Conservation (phyloP, 768 basidiomycete genomes). For the Lactifluus pinguis region DNA sequence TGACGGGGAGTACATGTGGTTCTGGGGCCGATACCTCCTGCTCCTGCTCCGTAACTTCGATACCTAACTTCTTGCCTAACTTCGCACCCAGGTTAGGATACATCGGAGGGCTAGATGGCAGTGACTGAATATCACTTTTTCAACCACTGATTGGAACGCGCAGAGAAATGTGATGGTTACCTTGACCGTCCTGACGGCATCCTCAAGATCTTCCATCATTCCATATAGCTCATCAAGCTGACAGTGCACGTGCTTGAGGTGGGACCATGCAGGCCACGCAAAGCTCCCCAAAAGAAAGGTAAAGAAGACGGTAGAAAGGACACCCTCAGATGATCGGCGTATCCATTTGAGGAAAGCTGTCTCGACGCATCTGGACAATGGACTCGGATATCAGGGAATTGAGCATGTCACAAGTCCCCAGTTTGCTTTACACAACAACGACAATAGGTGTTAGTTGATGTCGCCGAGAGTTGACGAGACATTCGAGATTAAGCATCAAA, state of each 20-base stretch:
- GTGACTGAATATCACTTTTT: neutral
- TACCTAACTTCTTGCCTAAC: too few species aligned
- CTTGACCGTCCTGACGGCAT: neutral
- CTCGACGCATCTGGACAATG: neutral
- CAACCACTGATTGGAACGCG: neutral
- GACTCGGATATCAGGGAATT: neutral
- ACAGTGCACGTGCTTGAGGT: neutral
- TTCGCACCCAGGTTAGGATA: neutral
- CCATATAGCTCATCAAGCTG: neutral
- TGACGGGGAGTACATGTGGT: neutral
- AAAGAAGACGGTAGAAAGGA: neutral
- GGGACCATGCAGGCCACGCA: neutral
- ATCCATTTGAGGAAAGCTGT: neutral
- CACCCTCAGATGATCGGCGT: neutral
- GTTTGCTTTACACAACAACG: neutral
- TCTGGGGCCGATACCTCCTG: neutral
- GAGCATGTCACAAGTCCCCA: neutral
- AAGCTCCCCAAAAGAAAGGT: neutral
- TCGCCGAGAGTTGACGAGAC: neutral
- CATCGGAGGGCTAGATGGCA: neutral
- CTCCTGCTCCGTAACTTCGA: neutral
- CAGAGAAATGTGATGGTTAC: neutral
- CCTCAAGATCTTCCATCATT: neutral
- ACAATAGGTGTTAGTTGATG: neutral
- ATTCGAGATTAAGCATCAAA: neutral